Percentiles rank a stretch among this genome's conserved stretches.
Conservation (phyloP, 768 basidiomycete genomes). For the Chlorophyllum brunneum region DNA sequence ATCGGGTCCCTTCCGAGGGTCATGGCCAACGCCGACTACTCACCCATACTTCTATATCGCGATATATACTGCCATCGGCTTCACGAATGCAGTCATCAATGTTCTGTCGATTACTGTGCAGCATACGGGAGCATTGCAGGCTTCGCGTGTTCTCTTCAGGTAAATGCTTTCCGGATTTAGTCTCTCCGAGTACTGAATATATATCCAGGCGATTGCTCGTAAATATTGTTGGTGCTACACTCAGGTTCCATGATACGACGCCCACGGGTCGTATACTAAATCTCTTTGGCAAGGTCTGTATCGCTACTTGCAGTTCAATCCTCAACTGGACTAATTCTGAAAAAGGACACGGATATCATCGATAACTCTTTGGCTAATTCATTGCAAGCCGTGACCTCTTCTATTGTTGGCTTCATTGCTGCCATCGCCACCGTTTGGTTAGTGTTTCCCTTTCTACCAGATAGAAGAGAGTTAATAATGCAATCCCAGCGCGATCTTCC, state of each 20-base stretch:
- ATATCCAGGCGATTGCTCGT: constrained; percentile 56
- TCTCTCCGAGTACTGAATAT: constrained; percentile 13
- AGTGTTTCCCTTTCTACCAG: constrained; percentile 22
- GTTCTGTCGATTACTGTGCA: constrained; percentile 51
- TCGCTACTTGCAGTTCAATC: constrained; percentile 4
- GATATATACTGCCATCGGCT: constrained; percentile 60
- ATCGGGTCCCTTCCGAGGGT: constrained; percentile 29
- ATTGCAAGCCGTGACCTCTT: constrained; percentile 73
- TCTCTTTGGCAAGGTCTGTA: constrained; percentile 64
- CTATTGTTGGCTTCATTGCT: constrained; percentile 72
- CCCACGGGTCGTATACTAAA: constrained; percentile 83
- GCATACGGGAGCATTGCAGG: constrained; percentile 55
- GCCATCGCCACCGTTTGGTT: constrained; percentile 71
- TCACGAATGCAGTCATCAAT: constrained; percentile 44
- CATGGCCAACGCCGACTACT: constrained; percentile 14
- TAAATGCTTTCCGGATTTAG: constrained; percentile 21
- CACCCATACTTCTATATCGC: constrained; percentile 72
- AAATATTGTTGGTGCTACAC: constrained; percentile 75
- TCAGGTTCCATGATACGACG: constrained; percentile 82
- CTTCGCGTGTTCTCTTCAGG: constrained; percentile 42
- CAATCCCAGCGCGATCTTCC: constrained; percentile 61
- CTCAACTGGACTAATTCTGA: too few species aligned
- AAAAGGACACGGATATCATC: constrained; percentile 87
- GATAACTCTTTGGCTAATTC: constrained; percentile 68
- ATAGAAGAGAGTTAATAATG: neutral